Conservation (phyloP, 176 grass and related monocot species). For the Oropetium thomaeum region DNA sequence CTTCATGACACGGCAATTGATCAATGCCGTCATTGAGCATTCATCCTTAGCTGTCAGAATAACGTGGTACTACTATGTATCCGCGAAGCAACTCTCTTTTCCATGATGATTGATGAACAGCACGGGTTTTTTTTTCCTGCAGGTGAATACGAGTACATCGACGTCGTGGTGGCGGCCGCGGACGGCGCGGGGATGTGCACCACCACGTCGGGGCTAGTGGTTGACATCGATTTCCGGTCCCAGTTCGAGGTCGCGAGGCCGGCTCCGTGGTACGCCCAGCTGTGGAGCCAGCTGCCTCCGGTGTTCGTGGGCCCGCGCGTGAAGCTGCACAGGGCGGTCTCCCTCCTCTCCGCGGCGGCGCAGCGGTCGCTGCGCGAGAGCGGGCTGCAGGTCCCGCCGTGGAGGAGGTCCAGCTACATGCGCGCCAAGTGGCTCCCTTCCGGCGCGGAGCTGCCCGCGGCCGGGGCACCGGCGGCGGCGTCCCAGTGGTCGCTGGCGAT, state of each 20-base stretch:
- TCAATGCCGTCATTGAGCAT: slow-evolving; percentile 16
- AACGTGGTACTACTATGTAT: too few species aligned
- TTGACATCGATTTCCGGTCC: slow-evolving; percentile 70
- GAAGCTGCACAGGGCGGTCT: slow-evolving; percentile 57
- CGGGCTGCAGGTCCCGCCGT: slow-evolving; percentile 73
- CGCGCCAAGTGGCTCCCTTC: slow-evolving; percentile 63
- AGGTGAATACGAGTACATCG: slow-evolving; percentile 75
- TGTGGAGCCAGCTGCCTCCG: slow-evolving; percentile 39
- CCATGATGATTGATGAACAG: background rate
- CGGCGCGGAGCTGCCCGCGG: slow-evolving; percentile 9
- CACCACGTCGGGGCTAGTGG: slow-evolving; percentile 35
- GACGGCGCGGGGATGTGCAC: background rate
- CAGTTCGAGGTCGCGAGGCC: slow-evolving; percentile 71
- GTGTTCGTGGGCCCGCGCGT: slow-evolving; percentile 49
- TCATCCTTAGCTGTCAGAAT: too few species aligned
- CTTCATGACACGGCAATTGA: background rate
- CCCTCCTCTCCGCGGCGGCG: slow-evolving; percentile 52
- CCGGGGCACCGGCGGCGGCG: background rate
- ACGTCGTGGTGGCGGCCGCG: slow-evolving; percentile 30
- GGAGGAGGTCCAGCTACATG: slow-evolving; percentile 66
- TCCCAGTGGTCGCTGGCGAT: slow-evolving; percentile 12
- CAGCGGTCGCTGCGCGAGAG: slow-evolving; percentile 66
- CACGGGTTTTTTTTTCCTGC: too few species aligned
- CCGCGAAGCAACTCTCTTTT: background rate
- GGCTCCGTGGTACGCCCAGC: slow-evolving; percentile 49